These are phyloP conservation scores for Odontarrhena argentea DNA, from an alignment of 345 rosid species.

Conservation along the genomic window DNA sequence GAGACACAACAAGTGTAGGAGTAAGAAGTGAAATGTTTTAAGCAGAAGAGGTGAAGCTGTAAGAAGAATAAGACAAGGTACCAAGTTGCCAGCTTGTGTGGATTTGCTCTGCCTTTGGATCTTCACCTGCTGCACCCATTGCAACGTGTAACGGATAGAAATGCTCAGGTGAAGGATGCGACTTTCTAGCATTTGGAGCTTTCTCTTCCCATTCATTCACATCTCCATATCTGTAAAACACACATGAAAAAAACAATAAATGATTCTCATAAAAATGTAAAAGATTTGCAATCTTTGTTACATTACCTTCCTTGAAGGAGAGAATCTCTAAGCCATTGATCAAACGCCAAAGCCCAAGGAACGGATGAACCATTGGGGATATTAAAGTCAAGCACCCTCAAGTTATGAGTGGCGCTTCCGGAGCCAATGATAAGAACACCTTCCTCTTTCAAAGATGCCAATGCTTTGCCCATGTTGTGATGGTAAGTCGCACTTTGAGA, in stretches of 20 bases:
- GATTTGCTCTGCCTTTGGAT: conserved; percentile 65
- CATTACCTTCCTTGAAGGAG: conserved; percentile 80
- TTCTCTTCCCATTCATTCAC: conserved; percentile 65
- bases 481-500: conserved; percentile 59
- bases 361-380: conserved; percentile 28
- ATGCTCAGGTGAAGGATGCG: conserved; percentile 92
- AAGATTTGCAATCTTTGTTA: not conserved
- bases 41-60: conserved; percentile 55
- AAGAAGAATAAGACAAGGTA: conserved; percentile 75
- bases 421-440: conserved; percentile 89
- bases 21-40: conserved; percentile 20
- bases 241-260: conserved; percentile 1
- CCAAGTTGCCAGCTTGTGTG: conserved; percentile 82
- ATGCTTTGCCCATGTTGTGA: conserved; percentile 86
- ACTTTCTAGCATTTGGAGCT: conserved; percentile 75
- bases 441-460: conserved; percentile 78
- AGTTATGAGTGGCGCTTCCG: conserved; percentile 79
- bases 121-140: conserved; percentile 80
- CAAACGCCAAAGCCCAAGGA: conserved; percentile 81
- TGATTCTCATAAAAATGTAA: not conserved
- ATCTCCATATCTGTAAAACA: conserved; percentile 61
- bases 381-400: conserved; percentile 46
- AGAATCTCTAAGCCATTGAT: conserved; percentile 80
- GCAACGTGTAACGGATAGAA: conserved; percentile 90
- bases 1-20: conserved; percentile 15